phyloP scores from a whole-genome alignment of 1,139 yeast species.

The Magnusiomyces magnusii region DNA sequence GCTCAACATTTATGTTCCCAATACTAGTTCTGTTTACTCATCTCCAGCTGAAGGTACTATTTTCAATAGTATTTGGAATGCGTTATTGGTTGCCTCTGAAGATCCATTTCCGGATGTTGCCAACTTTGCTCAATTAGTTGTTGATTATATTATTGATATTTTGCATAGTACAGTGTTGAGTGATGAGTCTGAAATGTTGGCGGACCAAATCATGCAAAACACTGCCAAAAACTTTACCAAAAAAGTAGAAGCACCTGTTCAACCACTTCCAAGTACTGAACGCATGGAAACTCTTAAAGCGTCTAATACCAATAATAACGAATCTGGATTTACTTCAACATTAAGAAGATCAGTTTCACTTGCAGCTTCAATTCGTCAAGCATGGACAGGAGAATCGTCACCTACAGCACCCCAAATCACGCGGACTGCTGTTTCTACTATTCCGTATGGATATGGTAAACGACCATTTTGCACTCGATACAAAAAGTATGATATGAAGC shows the following conservation, averaged over 20 bases:
- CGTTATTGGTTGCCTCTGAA: slow-evolving; percentile 68
- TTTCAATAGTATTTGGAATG: slow-evolving; percentile 85
- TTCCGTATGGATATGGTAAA: slow-evolving; percentile 29
- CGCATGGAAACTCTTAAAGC: neutral
- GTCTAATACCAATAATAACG: neutral
- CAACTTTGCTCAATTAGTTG: slow-evolving; percentile 61
- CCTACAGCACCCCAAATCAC: neutral
- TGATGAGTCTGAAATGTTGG: slow-evolving; percentile 19
- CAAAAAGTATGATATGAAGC: slow-evolving; percentile 2
- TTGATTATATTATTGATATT: slow-evolving; percentile 64
- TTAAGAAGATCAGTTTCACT: slow-evolving; percentile 34
- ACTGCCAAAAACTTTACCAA: slow-evolving; percentile 1
- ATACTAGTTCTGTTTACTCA: slow-evolving; percentile 45
- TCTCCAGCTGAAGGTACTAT: slow-evolving; percentile 45
- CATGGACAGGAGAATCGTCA: slow-evolving; percentile 24
- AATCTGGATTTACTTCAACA: slow-evolving; percentile 22
- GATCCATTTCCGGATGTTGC: slow-evolving; percentile 87
- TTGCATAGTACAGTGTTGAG: slow-evolving; percentile 56
- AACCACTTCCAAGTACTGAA: neutral
- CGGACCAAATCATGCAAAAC: slow-evolving; percentile 11
- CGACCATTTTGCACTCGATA: slow-evolving; percentile 30
- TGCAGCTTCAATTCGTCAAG: slow-evolving; percentile 32
- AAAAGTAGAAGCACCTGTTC: neutral
- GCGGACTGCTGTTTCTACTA: slow-evolving; percentile 9
- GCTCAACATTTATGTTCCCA: slow-evolving; percentile 42